These are phyloP conservation scores for Phytophthora pini DNA, from an alignment of 352 stramenopile genomes.

Conservation along the genomic window DNA sequence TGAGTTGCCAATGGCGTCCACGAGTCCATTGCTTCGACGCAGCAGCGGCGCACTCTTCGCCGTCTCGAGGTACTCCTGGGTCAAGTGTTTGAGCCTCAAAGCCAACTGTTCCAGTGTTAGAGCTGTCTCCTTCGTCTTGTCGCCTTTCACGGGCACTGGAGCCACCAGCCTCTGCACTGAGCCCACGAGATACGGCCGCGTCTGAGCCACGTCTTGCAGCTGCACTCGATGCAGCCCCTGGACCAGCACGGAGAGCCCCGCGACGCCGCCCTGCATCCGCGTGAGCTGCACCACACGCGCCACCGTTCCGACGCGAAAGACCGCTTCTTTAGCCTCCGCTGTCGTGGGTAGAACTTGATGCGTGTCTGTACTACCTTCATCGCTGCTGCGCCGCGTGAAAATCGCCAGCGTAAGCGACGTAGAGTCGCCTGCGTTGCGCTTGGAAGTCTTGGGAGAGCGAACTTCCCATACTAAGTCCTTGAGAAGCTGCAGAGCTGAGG, in stretches of 20 bases:
- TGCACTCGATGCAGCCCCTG: conserved; percentile 66
- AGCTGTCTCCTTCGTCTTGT: conserved; percentile 22
- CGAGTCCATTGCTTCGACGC: conserved; percentile 60
- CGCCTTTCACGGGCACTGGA: conserved; percentile 22
- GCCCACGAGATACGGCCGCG: conserved; percentile 63
- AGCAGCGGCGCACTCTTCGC: conserved; percentile 66
- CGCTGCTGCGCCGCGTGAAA: conserved; percentile 58
- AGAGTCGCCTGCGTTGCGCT: conserved; percentile 24
- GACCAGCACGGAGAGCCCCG: conserved; percentile 71
- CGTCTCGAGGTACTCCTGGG: conserved; percentile 70
- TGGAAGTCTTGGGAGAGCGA: conserved; percentile 54
- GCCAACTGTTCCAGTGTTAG: conserved; percentile 45
- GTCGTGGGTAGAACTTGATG: conserved; percentile 25
- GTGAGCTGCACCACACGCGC: conserved; percentile 82
- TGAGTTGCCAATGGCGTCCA: conserved; percentile 69
- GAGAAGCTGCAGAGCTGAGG: conserved; percentile 71
- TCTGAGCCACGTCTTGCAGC: conserved; percentile 57
- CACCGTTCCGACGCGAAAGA: conserved; percentile 69
- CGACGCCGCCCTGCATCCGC: conserved; percentile 55
- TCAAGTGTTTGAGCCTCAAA: conserved; percentile 66
- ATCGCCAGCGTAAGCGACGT: conserved; percentile 65
- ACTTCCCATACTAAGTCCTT: conserved; percentile 85
- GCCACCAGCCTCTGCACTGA: conserved; percentile 44
- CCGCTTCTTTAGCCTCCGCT: conserved; percentile 30
- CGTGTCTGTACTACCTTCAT: conserved; percentile 21